Evolutionary conservation across 176 grass and related monocot genomes (phyloP), one percentile per base, ranked within the genome.

Genomic region (Carex scoparia): DNA sequence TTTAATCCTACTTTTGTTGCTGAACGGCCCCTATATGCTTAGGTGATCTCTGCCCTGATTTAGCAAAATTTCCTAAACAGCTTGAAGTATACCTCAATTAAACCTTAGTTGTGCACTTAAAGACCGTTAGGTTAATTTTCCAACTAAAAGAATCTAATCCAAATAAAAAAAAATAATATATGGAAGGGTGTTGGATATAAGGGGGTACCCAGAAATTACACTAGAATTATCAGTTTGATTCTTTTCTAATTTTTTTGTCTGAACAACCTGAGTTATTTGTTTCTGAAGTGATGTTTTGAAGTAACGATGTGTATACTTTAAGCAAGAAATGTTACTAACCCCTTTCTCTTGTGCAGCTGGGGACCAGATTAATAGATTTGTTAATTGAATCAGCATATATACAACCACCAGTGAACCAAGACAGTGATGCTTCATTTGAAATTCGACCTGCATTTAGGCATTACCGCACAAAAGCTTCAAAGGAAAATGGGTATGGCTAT

Each of bases 381-480:
- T 90, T 98, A 85, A 57, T 98, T 80, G 93, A 98, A 86, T 94
- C 95, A 23, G 91, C 93, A 81, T 93, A 93, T 86, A 88, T 98
- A 64, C 95, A 89, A 85, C 76, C 91, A 85, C 89, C 91, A 38
- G 86, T 88, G 28, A 68, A 89, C 68, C 89, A 90, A 86, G 63
- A 79, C 75, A 87, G 79, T n/a, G 91, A 94, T 38, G 75, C 85
- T 79, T 90, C 84, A 65, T 93, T 91, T 65, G 89, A 90, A 87
- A 89, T 98, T 80, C 86, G 86, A 86, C 95, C 95, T 85, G 95
- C 95, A 90, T 98, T 98, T 90, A 92, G 87, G 68, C 95, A 98
- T 55, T 69, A 86, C 72, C 62, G 88, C 42, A 84, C 84, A 58
- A 81, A 85, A 76, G 85, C 86, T 71, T 85, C 90, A 38, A 83